Percentiles rank a stretch among this genome's conserved stretches.
These are phyloP conservation scores for Neofusicoccum sp. DNA, from an alignment of 2,329 filamentous ascomycete species.

Conservation along the genomic window DNA sequence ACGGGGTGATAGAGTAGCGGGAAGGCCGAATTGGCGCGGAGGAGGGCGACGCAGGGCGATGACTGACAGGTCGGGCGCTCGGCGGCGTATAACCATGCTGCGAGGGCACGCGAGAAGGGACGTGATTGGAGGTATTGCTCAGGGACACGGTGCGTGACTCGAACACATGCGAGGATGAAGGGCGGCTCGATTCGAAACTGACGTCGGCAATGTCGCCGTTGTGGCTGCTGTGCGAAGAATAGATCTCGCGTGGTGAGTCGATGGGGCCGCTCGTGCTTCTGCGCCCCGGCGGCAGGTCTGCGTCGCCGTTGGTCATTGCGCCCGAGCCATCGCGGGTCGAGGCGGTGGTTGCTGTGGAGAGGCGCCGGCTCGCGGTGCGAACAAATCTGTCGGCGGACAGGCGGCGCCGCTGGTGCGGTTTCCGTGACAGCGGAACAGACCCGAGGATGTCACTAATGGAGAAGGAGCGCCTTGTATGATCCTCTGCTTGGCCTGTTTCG, in stretches of 20 bases:
- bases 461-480: slow-evolving; percentile 48
- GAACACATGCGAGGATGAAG: slow-evolving; percentile 9
- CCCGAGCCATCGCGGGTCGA: slow-evolving; percentile 22
- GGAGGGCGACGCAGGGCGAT: slow-evolving; percentile 22
- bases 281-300: slow-evolving; percentile 32
- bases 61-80: slow-evolving; percentile 6
- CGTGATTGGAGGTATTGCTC: slow-evolving; percentile 15
- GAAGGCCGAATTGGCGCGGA: slow-evolving; percentile 22
- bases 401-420: background rate
- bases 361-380: slow-evolving; percentile 33
- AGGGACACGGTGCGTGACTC: slow-evolving; percentile 16
- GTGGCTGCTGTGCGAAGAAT: slow-evolving; percentile 25
- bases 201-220: slow-evolving; percentile 15
- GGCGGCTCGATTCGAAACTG: slow-evolving; percentile 18
- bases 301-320: slow-evolving; percentile 34
- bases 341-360: slow-evolving; percentile 29
- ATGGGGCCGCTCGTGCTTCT: slow-evolving; percentile 37
- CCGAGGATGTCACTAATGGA: slow-evolving; percentile 32
- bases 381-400: slow-evolving; percentile 25
- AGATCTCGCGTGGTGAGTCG: slow-evolving; percentile 29
- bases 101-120: slow-evolving; percentile 5
- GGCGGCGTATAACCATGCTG: slow-evolving; percentile 7
- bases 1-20: slow-evolving; percentile 55
- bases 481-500: slow-evolving; percentile 26
- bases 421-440: background rate